Evolutionary conservation across 2,329 filamentous ascomycete species (phyloP).

Genomic region (Paecilomyces niveus): DNA sequence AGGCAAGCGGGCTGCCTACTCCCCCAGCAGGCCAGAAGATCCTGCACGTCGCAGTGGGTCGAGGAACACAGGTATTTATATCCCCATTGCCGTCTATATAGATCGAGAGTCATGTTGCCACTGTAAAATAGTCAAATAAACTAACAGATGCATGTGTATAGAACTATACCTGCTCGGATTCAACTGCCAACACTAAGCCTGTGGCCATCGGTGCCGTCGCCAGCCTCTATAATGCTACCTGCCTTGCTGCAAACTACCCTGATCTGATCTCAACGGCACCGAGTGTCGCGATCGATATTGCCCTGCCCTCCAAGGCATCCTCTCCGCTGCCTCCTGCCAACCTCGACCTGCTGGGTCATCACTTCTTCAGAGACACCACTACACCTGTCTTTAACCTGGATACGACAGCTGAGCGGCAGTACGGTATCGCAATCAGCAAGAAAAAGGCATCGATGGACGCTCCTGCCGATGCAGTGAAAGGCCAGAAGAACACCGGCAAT

Average conservation of each 20-base stretch:
- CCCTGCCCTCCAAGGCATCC: slow-evolving; percentile 38
- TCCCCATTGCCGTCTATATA: not conserved
- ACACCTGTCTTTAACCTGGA: slow-evolving; percentile 77
- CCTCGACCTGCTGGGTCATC: slow-evolving; percentile 63
- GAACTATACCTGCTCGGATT: slow-evolving; percentile 79
- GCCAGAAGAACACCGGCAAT: slow-evolving; percentile 52
- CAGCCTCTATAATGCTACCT: slow-evolving; percentile 80
- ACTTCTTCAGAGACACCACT: slow-evolving; percentile 67
- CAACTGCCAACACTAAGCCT: slow-evolving; percentile 55
- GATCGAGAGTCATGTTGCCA: not conserved
- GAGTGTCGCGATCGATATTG: slow-evolving; percentile 60
- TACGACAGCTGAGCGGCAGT: slow-evolving; percentile 37
- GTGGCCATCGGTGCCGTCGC: slow-evolving; percentile 66
- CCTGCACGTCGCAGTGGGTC: slow-evolving; percentile 75
- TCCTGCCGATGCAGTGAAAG: slow-evolving; percentile 53
- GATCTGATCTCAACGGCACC: slow-evolving; percentile 60
- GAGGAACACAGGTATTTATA: slow-evolving; percentile 57
- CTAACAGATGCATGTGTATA: slow-evolving; percentile 36
- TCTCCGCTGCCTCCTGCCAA: slow-evolving; percentile 46
- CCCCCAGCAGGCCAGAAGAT: slow-evolving; percentile 56
- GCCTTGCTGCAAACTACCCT: slow-evolving; percentile 64
- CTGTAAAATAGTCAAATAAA: slow-evolving; percentile 5
- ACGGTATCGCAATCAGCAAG: slow-evolving; percentile 54
- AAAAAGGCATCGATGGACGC: slow-evolving; percentile 58
- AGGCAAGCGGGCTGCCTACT: slow-evolving; percentile 53